These are phyloP conservation scores for Royoungia palumana DNA, from an alignment of 768 basidiomycete genomes.

Conservation along the genomic window DNA sequence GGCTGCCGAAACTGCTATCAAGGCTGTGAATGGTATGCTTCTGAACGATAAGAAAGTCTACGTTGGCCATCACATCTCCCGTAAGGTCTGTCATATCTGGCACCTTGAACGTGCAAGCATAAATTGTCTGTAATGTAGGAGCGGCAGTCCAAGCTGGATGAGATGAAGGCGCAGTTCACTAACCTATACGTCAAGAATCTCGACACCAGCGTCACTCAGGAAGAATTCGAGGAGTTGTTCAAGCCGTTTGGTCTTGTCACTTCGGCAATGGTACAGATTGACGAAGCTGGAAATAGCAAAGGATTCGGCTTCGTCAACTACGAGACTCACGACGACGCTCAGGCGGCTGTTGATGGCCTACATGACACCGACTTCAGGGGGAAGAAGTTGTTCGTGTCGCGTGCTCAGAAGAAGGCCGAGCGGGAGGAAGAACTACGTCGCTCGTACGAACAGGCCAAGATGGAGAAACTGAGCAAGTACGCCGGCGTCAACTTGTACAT, in stretches of 20 bases:
- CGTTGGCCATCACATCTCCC: constrained; percentile 95
- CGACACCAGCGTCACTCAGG: constrained; percentile 76
- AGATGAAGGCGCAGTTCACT: constrained; percentile 96
- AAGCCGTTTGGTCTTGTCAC: constrained; percentile 75
- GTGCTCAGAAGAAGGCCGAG: constrained; percentile 98
- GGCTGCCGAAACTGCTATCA: constrained; percentile 93
- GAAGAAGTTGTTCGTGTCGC: constrained; percentile 89
- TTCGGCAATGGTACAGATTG: constrained; percentile 79
- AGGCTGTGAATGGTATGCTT: constrained; percentile 98
- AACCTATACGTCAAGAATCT: constrained; percentile 99
- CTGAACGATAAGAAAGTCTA: constrained; percentile 99
- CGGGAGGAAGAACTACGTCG: constrained; percentile 94
- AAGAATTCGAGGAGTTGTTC: constrained; percentile 86
- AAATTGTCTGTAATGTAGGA: constrained; percentile 48
- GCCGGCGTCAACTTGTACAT: constrained; percentile 99
- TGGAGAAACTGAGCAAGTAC: constrained; percentile 97
- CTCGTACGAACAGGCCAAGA: constrained; percentile 91
- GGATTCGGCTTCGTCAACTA: constrained; percentile 99
- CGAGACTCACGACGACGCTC: constrained; percentile 89
- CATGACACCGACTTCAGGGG: constrained; percentile 83
- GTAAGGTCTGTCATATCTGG: constrained; percentile 59
- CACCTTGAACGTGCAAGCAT: not conserved
- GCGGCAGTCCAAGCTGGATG: constrained; percentile 96
- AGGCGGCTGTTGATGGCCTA: constrained; percentile 82
- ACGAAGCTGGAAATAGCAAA: constrained; percentile 90